Evolutionary conservation across 129 eudicot genomes (phyloP), one percentile per base, ranked within the genome.

Genomic region (Apium graveolens): DNA sequence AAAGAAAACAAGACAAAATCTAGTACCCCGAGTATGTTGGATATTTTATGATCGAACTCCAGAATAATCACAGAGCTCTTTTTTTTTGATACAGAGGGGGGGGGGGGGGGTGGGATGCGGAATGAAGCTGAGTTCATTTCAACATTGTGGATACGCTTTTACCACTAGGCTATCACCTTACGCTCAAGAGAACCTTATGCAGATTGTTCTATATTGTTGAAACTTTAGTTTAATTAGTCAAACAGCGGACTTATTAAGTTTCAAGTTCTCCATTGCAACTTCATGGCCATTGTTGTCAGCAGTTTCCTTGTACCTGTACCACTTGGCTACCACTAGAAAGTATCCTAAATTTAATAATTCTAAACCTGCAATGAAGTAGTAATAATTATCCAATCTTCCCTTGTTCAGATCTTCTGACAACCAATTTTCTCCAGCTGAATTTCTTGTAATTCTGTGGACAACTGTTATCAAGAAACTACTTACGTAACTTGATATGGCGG

Each of bases 221-320:
- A 24, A 60, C 68, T 60, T 60, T 13, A 4, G 13, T n/a, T n/a
- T n/a, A 60, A n/a, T n/a, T n/a, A 24, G 16, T 71, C 14, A 71
- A 38, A 71, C 75, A 41, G 27, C 48, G 8, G 76, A 46, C 24
- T 41, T 73, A 24, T 41, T 29, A 27, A 60, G 77, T 74, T 43
- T 74, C 39, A 43, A 44, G 34, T 74, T 44, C 76, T 74, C 89
- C 85, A 86, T 94, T 43, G 85, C 80, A 14, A 73, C 10, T 74
- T 74, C 57, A 74, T 13, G 48, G 73, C 8, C 24, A 51, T 53
- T n/a, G 13, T 51, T 70, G 24, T 39, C 78, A 11, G 38, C 60
- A 12, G 55, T 81, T 4, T 76, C 51, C 72, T 78, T 81, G 73
- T 80, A 80, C 26, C 34, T 74, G n/a, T 74, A 74, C 77, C 77